These are phyloP conservation scores for Penicillium longicatenatum DNA, from an alignment of 495 filamentous ascomycete species.

Conservation along the genomic window DNA sequence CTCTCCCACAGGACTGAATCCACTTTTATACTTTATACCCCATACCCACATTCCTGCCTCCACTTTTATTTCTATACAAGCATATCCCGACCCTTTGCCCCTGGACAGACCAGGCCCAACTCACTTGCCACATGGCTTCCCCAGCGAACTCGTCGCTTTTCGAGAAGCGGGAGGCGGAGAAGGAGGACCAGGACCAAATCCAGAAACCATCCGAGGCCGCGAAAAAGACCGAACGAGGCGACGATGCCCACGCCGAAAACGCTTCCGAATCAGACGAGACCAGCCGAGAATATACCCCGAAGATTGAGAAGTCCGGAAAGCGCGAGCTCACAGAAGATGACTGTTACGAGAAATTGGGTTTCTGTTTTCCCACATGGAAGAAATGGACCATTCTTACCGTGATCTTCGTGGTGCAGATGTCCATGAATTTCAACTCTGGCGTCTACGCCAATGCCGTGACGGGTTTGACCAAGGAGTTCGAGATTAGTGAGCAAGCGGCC, in stretches of 20 bases:
- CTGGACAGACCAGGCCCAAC: not conserved
- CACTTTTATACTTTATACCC: conserved; percentile 15
- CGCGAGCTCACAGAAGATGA: conserved; percentile 64
- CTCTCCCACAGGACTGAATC: conserved; percentile 1
- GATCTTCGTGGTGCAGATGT: conserved; percentile 76
- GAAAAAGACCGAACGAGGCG: conserved; percentile 13
- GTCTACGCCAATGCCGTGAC: conserved; percentile 68
- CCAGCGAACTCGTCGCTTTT: conserved; percentile 10
- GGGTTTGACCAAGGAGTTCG: conserved; percentile 62
- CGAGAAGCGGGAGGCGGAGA: conserved; percentile 14
- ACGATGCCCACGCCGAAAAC: conserved; percentile 22
- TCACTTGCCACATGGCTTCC: conserved; percentile 12
- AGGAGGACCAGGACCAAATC: not conserved
- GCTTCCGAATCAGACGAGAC: conserved; percentile 18
- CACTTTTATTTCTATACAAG: not conserved
- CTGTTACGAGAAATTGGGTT: conserved; percentile 65
- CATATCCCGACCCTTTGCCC: no score
- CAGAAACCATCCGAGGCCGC: not conserved
- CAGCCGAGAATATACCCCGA: conserved; percentile 15
- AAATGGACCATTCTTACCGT: conserved; percentile 76
- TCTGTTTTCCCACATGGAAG: conserved; percentile 62
- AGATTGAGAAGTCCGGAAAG: conserved; percentile 38
- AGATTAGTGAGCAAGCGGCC: conserved; percentile 64
- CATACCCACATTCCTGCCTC: not conserved
- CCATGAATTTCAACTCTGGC: conserved; percentile 84